Conservation (phyloP, 1,284 basidiomycete species). For the Somion occarium region DNA sequence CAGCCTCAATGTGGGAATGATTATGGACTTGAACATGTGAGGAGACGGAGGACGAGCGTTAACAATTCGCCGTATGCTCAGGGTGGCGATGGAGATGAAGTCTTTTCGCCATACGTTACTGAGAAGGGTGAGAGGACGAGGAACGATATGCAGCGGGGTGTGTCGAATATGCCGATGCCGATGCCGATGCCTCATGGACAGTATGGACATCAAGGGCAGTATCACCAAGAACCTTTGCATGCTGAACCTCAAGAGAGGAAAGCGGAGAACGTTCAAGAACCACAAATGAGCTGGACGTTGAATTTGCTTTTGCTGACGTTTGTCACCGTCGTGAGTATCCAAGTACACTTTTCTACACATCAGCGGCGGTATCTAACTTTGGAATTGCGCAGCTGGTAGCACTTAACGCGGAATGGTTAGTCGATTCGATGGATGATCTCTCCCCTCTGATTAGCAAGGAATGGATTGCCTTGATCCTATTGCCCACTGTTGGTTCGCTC, state of each 20-base stretch:
- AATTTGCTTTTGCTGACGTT: constrained; percentile 1
- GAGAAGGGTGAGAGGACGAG: background rate
- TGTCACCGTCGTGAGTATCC: constrained; percentile 5
- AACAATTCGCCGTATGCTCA: background rate
- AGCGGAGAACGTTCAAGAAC: constrained; percentile 1
- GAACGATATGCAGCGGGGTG: background rate
- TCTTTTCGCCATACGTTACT: constrained; percentile 1
- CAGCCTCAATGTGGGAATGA: no score
- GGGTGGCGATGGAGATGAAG: background rate
- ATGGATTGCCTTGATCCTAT: constrained; percentile 82
- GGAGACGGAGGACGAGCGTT: background rate
- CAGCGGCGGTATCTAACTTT: background rate
- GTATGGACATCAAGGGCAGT: background rate
- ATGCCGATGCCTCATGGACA: background rate
- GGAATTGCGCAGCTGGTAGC: constrained; percentile 50
- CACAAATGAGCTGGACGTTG: constrained; percentile 9
- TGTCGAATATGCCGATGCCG: no score
- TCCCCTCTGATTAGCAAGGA: constrained; percentile 60
- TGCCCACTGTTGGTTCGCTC: constrained; percentile 86
- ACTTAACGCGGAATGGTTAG: constrained; percentile 84
- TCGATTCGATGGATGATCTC: constrained; percentile 73
- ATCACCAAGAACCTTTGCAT: background rate
- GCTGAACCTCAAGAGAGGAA: background rate
- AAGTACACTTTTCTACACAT: background rate
- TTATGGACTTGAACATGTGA: background rate